phyloP scores from a whole-genome alignment of 495 filamentous ascomycete genomes.

The Oidiodendron maius region DNA sequence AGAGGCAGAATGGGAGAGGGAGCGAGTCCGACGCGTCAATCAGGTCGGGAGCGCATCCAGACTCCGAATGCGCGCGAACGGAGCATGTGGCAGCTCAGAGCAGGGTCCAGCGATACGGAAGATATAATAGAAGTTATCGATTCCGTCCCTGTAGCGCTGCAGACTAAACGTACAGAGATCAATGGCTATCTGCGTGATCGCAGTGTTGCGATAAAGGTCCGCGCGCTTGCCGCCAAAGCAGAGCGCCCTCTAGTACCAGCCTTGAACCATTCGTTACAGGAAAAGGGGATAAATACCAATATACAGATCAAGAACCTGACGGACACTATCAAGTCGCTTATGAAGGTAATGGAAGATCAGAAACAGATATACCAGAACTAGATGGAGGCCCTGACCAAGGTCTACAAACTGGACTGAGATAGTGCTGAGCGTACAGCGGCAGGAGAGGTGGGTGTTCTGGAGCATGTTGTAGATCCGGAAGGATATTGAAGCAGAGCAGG shows the following conservation, averaged over 20 bases:
- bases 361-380: background rate
- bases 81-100: background rate
- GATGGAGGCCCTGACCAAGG: background rate
- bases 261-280: no score
- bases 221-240: background rate
- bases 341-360: background rate
- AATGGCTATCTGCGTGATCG: slow-evolving; percentile 3
- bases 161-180: slow-evolving; percentile 8
- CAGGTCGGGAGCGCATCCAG: slow-evolving; percentile 12
- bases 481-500: slow-evolving; percentile 25
- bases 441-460: no score
- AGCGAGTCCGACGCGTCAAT: slow-evolving; percentile 3
- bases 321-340: background rate
- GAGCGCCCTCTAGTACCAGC: background rate
- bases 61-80: slow-evolving; percentile 5
- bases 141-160: background rate
- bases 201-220: slow-evolving; percentile 8
- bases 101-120: slow-evolving; percentile 3
- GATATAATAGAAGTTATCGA: slow-evolving; percentile 6
- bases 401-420: no score
- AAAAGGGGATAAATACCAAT: no score
- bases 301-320: background rate
- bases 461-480: slow-evolving; percentile 29
- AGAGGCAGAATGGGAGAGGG: slow-evolving; percentile 1
- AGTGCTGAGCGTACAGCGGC: no score